Evolutionary conservation across 2,329 filamentous ascomycete genomes (phyloP), one percentile per base, ranked within the genome.

Genomic region (Cladorrhinum sp.): DNA sequence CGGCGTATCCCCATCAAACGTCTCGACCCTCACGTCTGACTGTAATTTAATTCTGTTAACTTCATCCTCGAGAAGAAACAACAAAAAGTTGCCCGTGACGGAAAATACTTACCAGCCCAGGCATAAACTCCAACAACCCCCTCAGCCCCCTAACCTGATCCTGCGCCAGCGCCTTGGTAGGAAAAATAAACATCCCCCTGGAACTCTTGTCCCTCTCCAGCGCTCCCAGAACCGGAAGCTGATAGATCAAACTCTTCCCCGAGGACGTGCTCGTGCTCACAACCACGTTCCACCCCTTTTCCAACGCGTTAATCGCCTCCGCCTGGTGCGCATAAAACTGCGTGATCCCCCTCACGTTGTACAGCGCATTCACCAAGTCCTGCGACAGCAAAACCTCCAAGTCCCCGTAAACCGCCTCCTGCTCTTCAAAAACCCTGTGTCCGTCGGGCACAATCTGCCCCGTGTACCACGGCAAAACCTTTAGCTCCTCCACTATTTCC

Each of bases 171-270:
- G 95, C 95, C 75, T 99, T 99, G 0, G 95, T 99, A 0, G 95
- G 95, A 63, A 99, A 99, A 36, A 99, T 96, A 72, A 97, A 98
- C 87, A 99, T 92, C 2, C 95, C 95, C 68, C 95, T 82, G 8
- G 91, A 90, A 59, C 87, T 80, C 1, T 75, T 77, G 69, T 98
- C 90, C 57, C 85, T 80, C 73, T 99, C 94, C 1, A 99, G 78
- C 55, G 91, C 89, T 71, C 96, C 87, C 10, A 99, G 77, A 50
- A 99, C 92, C 0, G 95, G 95, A 16, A 99, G 83, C 70, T 99
- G 95, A 71, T 98, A 99, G 63, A 99, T 97, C n/a, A 99, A 78
- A 5, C 92, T 97, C 74, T 99, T 99, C 10, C 95, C 95, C 1
- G 95, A 99, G 71, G 91, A 96, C 0, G 95, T 99, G 0, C 94